phyloP scores from a whole-genome alignment of 768 basidiomycete species.

The Termitomyces sp. region DNA sequence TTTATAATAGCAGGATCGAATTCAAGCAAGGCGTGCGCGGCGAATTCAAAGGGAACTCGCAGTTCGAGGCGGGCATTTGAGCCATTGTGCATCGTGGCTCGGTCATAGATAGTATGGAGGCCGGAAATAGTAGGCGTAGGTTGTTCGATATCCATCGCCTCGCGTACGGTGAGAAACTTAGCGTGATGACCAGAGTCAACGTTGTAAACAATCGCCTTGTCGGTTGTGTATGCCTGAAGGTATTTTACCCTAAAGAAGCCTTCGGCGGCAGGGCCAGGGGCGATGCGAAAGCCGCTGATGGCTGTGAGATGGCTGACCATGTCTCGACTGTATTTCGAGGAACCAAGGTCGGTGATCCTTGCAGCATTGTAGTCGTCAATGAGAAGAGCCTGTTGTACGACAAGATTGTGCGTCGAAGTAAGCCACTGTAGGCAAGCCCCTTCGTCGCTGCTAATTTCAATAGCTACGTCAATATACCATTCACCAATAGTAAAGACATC shows the following conservation, averaged over 20 bases:
- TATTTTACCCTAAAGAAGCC: constrained; percentile 8
- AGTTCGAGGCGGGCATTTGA: constrained; percentile 14
- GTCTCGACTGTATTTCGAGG: constrained; percentile 11
- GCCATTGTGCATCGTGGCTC: neutral
- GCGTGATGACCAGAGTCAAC: constrained; percentile 6
- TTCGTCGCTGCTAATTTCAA: constrained; percentile 13
- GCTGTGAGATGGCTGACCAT: constrained; percentile 11
- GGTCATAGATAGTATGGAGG: constrained; percentile 4
- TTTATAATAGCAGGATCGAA: neutral
- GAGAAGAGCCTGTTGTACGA: constrained; percentile 1
- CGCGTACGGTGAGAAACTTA: constrained; percentile 10
- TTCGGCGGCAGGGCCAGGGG: constrained; percentile 1
- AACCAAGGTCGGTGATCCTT: neutral
- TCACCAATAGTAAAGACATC: neutral
- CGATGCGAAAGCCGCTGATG: constrained; percentile 11
- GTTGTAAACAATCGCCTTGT: constrained; percentile 12
- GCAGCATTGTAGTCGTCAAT: neutral
- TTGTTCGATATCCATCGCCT: constrained; percentile 8
- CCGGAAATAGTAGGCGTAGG: constrained; percentile 1
- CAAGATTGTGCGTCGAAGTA: neutral
- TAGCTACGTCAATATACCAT: constrained; percentile 21
- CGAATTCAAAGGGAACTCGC: neutral
- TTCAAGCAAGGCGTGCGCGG: neutral
- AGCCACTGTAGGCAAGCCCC: constrained; percentile 15
- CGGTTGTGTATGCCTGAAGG: constrained; percentile 15